Evolutionary conservation across 495 filamentous ascomycete genomes (phyloP).

Genomic region (Hypoxylon crocopeplum): DNA sequence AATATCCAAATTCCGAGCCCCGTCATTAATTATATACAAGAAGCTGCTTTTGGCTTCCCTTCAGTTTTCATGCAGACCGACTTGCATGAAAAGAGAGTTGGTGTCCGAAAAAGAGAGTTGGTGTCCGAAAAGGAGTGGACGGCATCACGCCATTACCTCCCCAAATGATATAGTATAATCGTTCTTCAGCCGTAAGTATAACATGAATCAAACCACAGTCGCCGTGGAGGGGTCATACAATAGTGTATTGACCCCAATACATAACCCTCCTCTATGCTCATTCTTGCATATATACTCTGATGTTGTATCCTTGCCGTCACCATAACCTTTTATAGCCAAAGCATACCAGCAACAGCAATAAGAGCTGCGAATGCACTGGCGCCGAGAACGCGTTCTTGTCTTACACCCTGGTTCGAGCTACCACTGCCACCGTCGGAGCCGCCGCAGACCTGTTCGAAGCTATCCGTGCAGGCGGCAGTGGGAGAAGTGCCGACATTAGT

Average conservation of each 20-base stretch:
- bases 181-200: neutral
- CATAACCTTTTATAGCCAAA: slow-evolving; percentile 46
- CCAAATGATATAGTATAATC: slow-evolving; percentile 4
- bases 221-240: neutral
- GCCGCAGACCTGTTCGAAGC: slow-evolving; percentile 47
- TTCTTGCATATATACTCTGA: neutral
- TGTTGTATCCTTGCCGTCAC: neutral
- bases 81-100: neutral
- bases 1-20: neutral
- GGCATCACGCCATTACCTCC: slow-evolving; percentile 37
- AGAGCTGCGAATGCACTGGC: slow-evolving; percentile 59
- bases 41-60: slow-evolving; percentile 3
- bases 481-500: slow-evolving; percentile 26
- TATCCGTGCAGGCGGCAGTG: slow-evolving; percentile 30
- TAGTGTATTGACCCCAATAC: neutral
- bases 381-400: slow-evolving; percentile 49
- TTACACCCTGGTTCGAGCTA: slow-evolving; percentile 39
- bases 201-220: slow-evolving; percentile 6
- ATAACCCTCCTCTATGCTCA: neutral
- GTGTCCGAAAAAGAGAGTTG: slow-evolving; percentile 1
- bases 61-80: neutral
- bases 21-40: slow-evolving; percentile 16
- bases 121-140: slow-evolving; percentile 32
- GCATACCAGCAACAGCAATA: slow-evolving; percentile 53
- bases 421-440: slow-evolving; percentile 20